Conservation (phyloP, 2,329 filamentous ascomycete species). For the Capronia coronata region DNA sequence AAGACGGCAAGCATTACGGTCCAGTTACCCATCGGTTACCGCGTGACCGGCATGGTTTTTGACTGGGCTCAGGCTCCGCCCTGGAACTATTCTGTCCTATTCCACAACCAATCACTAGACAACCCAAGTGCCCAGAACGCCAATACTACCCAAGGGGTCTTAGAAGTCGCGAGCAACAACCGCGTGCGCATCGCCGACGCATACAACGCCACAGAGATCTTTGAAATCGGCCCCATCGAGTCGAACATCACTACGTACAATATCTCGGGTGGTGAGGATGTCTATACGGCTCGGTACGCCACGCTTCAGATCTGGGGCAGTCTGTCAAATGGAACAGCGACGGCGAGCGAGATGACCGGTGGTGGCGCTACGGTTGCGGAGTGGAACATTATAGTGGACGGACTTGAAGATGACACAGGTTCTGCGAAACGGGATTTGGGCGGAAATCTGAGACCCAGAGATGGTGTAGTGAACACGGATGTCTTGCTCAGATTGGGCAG, state of each 20-base stretch:
- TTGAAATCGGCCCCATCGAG: conserved; percentile 34
- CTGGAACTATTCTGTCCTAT: conserved; percentile 46
- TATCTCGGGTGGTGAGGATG: conserved; percentile 19
- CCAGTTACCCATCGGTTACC: conserved; percentile 38
- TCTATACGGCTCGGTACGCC: conserved; percentile 37
- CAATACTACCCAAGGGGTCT: conserved; percentile 7
- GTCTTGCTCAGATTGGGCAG: conserved; percentile 14
- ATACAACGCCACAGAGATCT: conserved; percentile 34
- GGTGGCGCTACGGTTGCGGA: conserved; percentile 44
- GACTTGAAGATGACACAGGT: conserved; percentile 2
- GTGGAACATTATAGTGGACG: conserved; percentile 39
- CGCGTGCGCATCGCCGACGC: conserved; percentile 36
- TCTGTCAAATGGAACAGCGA: conserved; percentile 35
- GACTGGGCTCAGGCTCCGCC: conserved; percentile 57
- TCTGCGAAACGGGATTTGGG: conserved; percentile 7
- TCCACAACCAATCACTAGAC: conserved; percentile 45
- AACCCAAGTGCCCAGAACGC: conserved; percentile 20
- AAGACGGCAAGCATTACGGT: conserved; percentile 52
- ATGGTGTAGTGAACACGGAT: background rate
- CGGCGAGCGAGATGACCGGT: conserved; percentile 33
- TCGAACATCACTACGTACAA: conserved; percentile 37
- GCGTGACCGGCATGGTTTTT: conserved; percentile 47
- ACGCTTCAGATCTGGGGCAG: conserved; percentile 40
- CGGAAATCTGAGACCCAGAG: conserved; percentile 4
- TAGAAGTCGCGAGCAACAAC: conserved; percentile 26